These are phyloP conservation scores for Scheffersomyces coipomensis DNA, from an alignment of 805 yeast genomes.

Conservation along the genomic window DNA sequence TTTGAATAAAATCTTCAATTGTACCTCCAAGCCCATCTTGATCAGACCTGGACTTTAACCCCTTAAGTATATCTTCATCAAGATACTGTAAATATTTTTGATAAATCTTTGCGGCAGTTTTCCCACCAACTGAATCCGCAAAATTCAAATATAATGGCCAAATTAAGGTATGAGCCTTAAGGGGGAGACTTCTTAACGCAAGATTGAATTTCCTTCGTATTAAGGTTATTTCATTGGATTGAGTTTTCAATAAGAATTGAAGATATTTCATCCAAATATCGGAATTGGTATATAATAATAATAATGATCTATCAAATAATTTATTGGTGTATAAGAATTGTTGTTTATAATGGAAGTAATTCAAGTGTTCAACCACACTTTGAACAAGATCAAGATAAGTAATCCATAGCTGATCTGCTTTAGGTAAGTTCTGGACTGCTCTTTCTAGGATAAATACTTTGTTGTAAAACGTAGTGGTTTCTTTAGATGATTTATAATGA, in stretches of 20 bases:
- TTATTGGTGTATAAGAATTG: slow-evolving; percentile 36
- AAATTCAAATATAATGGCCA: slow-evolving; percentile 54
- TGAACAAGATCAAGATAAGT: slow-evolving; percentile 44
- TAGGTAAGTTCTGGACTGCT: slow-evolving; percentile 43
- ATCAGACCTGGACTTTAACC: not conserved
- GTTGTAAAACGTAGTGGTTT: slow-evolving; percentile 20
- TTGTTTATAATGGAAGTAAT: slow-evolving; percentile 21
- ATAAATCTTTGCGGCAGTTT: slow-evolving; percentile 30
- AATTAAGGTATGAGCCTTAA: slow-evolving; percentile 44
- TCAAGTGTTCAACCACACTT: slow-evolving; percentile 20
- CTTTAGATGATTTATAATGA: slow-evolving; percentile 23
- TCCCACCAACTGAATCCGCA: slow-evolving; percentile 48
- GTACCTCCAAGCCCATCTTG: slow-evolving; percentile 3
- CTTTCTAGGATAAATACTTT: slow-evolving; percentile 51
- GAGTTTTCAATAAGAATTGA: slow-evolving; percentile 35
- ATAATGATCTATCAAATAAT: slow-evolving; percentile 49
- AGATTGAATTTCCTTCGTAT: slow-evolving; percentile 47
- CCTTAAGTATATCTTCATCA: slow-evolving; percentile 13
- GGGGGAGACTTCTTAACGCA: slow-evolving; percentile 48
- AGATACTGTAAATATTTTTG: slow-evolving; percentile 27
- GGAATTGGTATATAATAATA: slow-evolving; percentile 35
- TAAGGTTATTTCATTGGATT: slow-evolving; percentile 26
- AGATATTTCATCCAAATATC: slow-evolving; percentile 56
- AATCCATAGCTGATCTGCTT: slow-evolving; percentile 57
- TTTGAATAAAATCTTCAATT: slow-evolving; percentile 29